Percentiles rank a stretch among this genome's conserved stretches.
These are phyloP conservation scores for Ziziphus jujuba DNA, from an alignment of 306 rosid genomes.

Conservation along the genomic window DNA sequence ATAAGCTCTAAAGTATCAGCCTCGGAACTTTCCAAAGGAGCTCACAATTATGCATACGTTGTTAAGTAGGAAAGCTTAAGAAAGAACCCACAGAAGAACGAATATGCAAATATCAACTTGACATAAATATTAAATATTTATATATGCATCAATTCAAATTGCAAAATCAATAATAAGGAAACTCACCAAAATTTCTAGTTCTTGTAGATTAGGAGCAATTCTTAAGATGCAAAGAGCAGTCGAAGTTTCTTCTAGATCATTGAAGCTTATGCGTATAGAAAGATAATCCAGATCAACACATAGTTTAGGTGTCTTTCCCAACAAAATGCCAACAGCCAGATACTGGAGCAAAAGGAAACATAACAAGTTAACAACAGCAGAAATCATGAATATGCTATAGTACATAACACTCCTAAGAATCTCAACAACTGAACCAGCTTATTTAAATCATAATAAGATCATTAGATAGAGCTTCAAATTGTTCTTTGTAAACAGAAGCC, in stretches of 20 bases:
- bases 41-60: neutral
- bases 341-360: constrained; percentile 37
- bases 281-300: constrained; percentile 46
- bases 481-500: neutral
- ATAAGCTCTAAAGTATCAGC: constrained; percentile 8
- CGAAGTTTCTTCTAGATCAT: constrained; percentile 39
- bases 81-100: neutral
- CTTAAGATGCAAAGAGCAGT: constrained; percentile 51
- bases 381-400: no score
- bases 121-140: neutral
- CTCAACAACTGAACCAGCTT: no score
- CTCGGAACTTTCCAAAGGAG: neutral
- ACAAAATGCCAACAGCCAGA: constrained; percentile 43
- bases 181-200: constrained; percentile 55
- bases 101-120: neutral
- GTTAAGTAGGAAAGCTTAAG: neutral
- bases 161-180: neutral
- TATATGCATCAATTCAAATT: neutral
- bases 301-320: constrained; percentile 36
- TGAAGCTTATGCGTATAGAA: constrained; percentile 45
- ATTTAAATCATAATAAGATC: no score
- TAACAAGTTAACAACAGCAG: neutral
- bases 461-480: neutral
- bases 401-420: neutral
- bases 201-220: constrained; percentile 56